Evolutionary conservation across 179 eudicot genomes (phyloP).

Genomic region (Carnegiea gigantea): DNA sequence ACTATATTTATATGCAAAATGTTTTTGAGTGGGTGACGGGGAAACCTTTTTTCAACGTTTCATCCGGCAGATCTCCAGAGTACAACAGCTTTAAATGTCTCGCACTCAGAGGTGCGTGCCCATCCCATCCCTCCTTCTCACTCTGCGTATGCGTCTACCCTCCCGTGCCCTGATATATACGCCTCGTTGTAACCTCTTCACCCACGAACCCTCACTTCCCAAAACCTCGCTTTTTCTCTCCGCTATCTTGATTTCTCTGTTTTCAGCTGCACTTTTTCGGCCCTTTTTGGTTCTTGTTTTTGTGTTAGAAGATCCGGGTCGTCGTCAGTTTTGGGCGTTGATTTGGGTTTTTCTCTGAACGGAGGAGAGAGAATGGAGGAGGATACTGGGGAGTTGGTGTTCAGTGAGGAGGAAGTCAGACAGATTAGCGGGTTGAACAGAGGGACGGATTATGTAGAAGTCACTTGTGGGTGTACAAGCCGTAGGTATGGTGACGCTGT

Average conservation of each 20-base stretch:
- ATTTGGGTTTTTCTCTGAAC: background rate
- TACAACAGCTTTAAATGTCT: slow-evolving; percentile 7
- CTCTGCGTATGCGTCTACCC: slow-evolving; percentile 7
- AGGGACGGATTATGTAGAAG: slow-evolving; percentile 50
- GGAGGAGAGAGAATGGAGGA: slow-evolving; percentile 33
- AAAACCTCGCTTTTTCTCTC: background rate
- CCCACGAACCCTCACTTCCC: background rate
- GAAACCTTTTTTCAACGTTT: slow-evolving; percentile 36
- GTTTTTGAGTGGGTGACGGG: too few relatives aligned
- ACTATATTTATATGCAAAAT: too few relatives aligned
- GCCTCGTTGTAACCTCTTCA: background rate
- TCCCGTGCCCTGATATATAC: slow-evolving; percentile 17
- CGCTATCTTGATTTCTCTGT: too few relatives aligned
- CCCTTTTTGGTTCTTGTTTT: background rate
- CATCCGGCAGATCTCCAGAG: slow-evolving; percentile 45
- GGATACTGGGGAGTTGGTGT: slow-evolving; percentile 43
- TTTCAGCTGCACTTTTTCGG: background rate
- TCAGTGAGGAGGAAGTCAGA: slow-evolving; percentile 61
- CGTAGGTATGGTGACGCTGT: slow-evolving; percentile 71
- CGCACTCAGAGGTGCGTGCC: slow-evolving; percentile 40
- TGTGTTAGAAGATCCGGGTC: background rate
- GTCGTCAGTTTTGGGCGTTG: background rate
- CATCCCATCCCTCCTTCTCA: slow-evolving; percentile 4
- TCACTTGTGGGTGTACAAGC: slow-evolving; percentile 73
- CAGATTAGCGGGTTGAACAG: slow-evolving; percentile 51